phyloP scores from a whole-genome alignment of 2,329 filamentous ascomycete species.

The Penicillium sp. region DNA sequence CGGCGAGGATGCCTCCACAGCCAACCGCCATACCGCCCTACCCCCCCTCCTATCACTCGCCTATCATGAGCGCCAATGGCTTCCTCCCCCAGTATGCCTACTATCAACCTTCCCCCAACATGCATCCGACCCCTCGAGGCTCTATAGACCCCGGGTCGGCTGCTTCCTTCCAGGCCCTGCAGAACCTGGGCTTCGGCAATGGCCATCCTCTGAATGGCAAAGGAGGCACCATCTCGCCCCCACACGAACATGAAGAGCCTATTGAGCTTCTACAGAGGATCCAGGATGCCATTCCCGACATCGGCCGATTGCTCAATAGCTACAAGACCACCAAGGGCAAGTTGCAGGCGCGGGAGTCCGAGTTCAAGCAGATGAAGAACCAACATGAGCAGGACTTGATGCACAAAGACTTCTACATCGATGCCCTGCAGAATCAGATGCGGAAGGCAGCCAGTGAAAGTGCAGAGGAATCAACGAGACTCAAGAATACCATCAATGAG shows the following conservation, averaged over 20 bases:
- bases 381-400: constrained; percentile 46
- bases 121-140: too few relatives aligned
- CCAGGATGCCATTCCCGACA: constrained; percentile 41
- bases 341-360: constrained; percentile 42
- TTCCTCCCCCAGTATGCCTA: too few relatives aligned
- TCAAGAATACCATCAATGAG: constrained; percentile 40
- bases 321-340: constrained; percentile 47
- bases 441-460: constrained; percentile 43
- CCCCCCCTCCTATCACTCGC: too few relatives aligned
- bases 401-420: constrained; percentile 48
- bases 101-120: too few relatives aligned
- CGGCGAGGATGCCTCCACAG: too few relatives aligned
- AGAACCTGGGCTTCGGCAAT: constrained; percentile 20
- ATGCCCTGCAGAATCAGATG: constrained; percentile 44
- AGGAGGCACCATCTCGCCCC: too few relatives aligned
- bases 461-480: constrained; percentile 39
- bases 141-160: too few relatives aligned
- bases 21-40: too few relatives aligned
- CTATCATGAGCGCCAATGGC: constrained; percentile 31
- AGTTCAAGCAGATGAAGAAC: constrained; percentile 42
- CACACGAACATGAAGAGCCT: constrained; percentile 31
- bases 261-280: constrained; percentile 38
- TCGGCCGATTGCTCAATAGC: constrained; percentile 37
- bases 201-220: constrained; percentile 24
- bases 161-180: constrained; percentile 28